phyloP scores from a whole-genome alignment of 768 basidiomycete genomes.

The Asterophora parasitica region DNA sequence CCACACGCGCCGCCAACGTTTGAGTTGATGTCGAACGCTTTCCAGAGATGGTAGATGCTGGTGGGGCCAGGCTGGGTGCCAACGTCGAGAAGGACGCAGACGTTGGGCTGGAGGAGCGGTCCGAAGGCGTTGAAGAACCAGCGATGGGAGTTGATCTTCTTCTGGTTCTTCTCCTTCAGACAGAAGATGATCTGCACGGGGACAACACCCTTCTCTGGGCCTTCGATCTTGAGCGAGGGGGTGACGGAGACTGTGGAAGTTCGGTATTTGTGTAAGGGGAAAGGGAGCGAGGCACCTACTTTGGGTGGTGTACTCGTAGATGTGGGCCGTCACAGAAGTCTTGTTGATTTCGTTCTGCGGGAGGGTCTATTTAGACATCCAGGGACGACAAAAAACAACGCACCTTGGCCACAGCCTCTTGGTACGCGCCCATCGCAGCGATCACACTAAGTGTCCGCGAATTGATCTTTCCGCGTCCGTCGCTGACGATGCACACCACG shows the following conservation, averaged over 20 bases:
- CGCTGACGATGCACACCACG: conserved; percentile 87
- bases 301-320: conserved; percentile 93
- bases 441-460: conserved; percentile 78
- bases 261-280: neutral
- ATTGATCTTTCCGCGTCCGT: conserved; percentile 84
- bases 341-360: conserved; percentile 69
- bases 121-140: conserved; percentile 96
- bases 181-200: conserved; percentile 94
- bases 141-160: conserved; percentile 92
- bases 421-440: conserved; percentile 91
- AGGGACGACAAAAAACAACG: conserved; percentile 14
- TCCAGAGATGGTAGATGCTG: conserved; percentile 90
- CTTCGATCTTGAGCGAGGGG: conserved; percentile 77
- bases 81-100: conserved; percentile 89
- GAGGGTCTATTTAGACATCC: neutral
- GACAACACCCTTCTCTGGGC: conserved; percentile 71
- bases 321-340: conserved; percentile 81
- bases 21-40: conserved; percentile 89
- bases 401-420: conserved; percentile 88
- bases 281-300: conserved; percentile 38
- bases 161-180: conserved; percentile 89
- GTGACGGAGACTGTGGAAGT: conserved; percentile 64
- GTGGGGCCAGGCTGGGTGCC: conserved; percentile 79
- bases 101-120: conserved; percentile 79
- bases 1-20: conserved; percentile 92